Evolutionary conservation across 768 basidiomycete genomes (phyloP), one percentile per base, ranked within the genome.

Genomic region (Kwoniella shandongensis): DNA sequence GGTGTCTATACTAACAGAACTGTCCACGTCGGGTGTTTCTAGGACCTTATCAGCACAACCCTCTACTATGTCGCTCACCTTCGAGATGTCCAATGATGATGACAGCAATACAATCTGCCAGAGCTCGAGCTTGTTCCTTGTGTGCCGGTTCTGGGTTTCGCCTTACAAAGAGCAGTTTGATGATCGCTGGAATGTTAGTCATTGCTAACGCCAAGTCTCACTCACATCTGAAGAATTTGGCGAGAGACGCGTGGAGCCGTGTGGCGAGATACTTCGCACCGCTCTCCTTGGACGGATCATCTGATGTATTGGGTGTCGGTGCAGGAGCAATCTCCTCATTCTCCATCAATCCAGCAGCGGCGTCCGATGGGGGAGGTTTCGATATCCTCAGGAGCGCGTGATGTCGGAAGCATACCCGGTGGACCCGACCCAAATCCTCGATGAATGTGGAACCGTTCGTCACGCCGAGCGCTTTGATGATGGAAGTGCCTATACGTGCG

Each of bases 141-240:
- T 93, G 91, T 15, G 80, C 66, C 3, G 81, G 59, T 66, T 94
- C 91, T 10, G 85, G 83, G 68, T 84, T 89, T 18, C 91, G 84
- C 57, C 89, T 81, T 70, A 89, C 85, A 27, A 75, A 63, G 76
- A 93, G 88, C 75, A 93, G 81, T 77, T 91, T 90, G 59, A 90
- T 86, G 67, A 90, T 84, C 13, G 91, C 90, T 92, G 52, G 0
- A 44, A 13, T 15, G 15, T 40, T n/a, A 12, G 42, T 57, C 20
- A 63, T 49, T 27, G 18, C 25, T 12, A 20, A 15, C 12, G 17
- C 1, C 20, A 15, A 22, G 25, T 46, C n/a, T 4, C 7, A 73
- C 79, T 56, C 76, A 90, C 91, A 84, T 82, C 90, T 89, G 77
- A 91, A 89, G 76, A 96, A 88, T 1, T 91, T 88, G 1, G 85